Conservation (phyloP, 2,329 filamentous ascomycete genomes). For the Metarhizium robertsii region DNA sequence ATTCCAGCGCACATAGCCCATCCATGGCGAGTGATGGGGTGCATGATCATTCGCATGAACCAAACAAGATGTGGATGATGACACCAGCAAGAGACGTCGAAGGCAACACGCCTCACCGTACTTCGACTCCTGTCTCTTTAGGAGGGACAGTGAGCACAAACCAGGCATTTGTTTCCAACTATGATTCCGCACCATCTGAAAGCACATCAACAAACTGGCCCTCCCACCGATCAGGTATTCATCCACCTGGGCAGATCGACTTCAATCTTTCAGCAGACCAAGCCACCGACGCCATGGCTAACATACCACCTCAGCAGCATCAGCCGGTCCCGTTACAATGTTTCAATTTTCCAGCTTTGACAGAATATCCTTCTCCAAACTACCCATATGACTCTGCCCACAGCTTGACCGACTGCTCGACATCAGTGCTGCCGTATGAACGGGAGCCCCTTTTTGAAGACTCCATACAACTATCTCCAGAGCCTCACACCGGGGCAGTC, state of each 20-base stretch:
- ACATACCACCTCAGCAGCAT: neutral
- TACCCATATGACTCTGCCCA: neutral
- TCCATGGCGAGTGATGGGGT: conserved; percentile 5
- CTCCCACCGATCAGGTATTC: neutral
- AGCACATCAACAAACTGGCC: neutral
- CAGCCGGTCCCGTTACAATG: neutral
- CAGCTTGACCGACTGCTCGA: neutral
- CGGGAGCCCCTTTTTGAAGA: neutral
- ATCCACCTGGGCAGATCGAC: neutral
- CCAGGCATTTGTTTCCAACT: neutral
- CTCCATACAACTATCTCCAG: neutral
- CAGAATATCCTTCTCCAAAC: neutral
- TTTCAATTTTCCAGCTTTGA: neutral
- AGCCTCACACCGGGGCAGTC: neutral
- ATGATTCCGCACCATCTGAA: neutral
- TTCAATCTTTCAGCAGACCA: neutral
- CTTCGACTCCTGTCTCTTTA: neutral
- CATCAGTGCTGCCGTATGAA: neutral
- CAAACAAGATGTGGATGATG: neutral
- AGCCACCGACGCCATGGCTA: neutral
- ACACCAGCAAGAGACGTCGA: conserved; percentile 1
- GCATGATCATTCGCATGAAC: neutral
- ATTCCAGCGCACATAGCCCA: conserved; percentile 2
- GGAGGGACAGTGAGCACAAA: neutral
- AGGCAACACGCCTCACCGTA: neutral